Evolutionary conservation across 768 basidiomycete species (phyloP).

Genomic region (Asterophora lycoperdoides): DNA sequence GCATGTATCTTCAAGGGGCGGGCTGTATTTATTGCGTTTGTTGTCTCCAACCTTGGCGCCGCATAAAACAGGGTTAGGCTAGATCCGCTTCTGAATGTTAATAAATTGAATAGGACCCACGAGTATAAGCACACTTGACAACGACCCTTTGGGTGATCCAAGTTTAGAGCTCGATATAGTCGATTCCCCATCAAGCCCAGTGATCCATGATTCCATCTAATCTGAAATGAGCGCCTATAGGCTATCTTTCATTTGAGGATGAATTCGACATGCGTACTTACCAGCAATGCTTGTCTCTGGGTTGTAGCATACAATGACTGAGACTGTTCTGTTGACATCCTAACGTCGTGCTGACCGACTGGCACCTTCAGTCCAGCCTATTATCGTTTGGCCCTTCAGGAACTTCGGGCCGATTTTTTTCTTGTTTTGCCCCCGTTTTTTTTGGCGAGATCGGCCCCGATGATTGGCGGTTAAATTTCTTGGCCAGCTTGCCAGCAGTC

Average conservation of each 20-base stretch:
- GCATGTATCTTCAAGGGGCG: not conserved
- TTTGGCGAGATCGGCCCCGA: conserved; percentile 1
- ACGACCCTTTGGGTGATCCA: not conserved
- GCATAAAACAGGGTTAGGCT: conserved; percentile 13
- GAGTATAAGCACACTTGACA: not conserved
- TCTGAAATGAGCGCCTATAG: conserved; percentile 8
- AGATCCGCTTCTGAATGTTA: conserved; percentile 3
- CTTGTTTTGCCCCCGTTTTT: not conserved
- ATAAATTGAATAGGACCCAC: conserved; percentile 4
- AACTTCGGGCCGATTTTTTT: not conserved
- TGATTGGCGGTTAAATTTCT: not conserved
- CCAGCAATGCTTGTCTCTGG: not conserved
- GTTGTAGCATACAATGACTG: too few species aligned
- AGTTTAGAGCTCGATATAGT: conserved; percentile 12
- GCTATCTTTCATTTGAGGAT: not conserved
- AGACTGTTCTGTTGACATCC: too few species aligned
- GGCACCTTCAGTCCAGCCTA: too few species aligned
- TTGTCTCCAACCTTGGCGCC: not conserved
- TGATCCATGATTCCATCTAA: conserved; percentile 4
- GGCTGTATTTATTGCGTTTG: not conserved
- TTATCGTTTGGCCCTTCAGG: not conserved
- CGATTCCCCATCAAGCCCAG: conserved; percentile 4
- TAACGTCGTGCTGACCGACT: too few species aligned
- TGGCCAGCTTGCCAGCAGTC: not conserved
- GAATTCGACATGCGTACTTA: not conserved